These are phyloP conservation scores for Gryganskiella cystojenkinii DNA, from an alignment of 192 early-diverging fungal genomes.

Conservation along the genomic window DNA sequence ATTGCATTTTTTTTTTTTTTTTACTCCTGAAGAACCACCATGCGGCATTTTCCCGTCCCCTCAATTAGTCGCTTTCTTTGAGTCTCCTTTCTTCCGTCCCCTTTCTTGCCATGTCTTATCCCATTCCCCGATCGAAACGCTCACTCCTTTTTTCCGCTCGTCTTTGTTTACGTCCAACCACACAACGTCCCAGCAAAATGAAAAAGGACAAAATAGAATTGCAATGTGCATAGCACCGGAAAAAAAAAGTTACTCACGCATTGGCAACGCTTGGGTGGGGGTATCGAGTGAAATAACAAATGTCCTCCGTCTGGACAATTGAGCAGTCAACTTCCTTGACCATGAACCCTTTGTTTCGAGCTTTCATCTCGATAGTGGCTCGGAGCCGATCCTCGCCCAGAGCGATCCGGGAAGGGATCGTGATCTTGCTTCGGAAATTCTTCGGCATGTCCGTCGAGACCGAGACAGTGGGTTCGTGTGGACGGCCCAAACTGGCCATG, in stretches of 20 bases:
- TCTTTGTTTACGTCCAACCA: too few relatives aligned
- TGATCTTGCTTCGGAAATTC: conserved; percentile 29
- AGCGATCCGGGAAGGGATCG: conserved; percentile 14
- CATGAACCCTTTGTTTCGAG: conserved; percentile 37
- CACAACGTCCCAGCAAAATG: background rate
- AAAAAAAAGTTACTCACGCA: conserved; percentile 40
- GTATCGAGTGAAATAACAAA: conserved; percentile 19
- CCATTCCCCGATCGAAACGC: too few relatives aligned
- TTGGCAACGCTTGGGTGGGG: conserved; percentile 32
- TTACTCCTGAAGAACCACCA: background rate
- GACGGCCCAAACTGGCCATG: background rate
- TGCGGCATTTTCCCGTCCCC: background rate
- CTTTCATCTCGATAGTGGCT: conserved; percentile 26
- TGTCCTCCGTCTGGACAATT: conserved; percentile 41
- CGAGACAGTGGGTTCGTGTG: background rate
- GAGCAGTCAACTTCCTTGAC: conserved; percentile 39
- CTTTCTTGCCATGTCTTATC: too few relatives aligned
- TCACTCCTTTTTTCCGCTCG: too few relatives aligned
- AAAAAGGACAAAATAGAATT: background rate
- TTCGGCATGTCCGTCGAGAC: conserved; percentile 23
- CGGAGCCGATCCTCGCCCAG: conserved; percentile 11
- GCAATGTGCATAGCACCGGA: too few relatives aligned
- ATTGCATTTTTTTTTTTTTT: background rate
- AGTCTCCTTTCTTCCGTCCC: background rate
- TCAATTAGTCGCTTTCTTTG: background rate